Percentiles rank a stretch among this genome's conserved stretches.
phyloP scores from a whole-genome alignment of 257 asterid species.

The Nicotiana paniculata region DNA sequence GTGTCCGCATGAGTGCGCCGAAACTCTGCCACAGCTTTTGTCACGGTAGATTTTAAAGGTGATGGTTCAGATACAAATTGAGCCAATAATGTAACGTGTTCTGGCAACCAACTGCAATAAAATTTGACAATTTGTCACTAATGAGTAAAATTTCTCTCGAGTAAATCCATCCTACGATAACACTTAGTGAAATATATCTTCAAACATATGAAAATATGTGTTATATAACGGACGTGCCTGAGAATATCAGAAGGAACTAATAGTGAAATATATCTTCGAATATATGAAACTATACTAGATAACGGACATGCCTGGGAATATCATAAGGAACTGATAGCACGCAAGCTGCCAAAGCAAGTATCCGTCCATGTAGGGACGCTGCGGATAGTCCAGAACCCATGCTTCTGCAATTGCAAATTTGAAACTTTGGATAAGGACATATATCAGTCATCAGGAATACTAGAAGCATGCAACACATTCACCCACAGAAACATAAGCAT shows the following conservation, averaged over 20 bases:
- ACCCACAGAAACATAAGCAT: neutral
- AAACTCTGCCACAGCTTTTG: slow-evolving; percentile 96
- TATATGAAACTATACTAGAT: slow-evolving; percentile 10
- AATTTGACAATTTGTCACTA: neutral
- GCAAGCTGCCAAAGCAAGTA: slow-evolving; percentile 94
- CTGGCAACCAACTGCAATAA: slow-evolving; percentile 91
- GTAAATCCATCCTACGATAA: neutral
- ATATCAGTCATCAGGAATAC: neutral
- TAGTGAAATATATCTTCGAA: slow-evolving; percentile 14
- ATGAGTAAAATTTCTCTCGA: neutral
- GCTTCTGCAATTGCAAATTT: slow-evolving; percentile 46
- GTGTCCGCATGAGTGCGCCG: slow-evolving; percentile 99
- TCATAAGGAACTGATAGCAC: slow-evolving; percentile 93
- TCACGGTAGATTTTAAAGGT: slow-evolving; percentile 92
- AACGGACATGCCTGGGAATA: slow-evolving; percentile 75
- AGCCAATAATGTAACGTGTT: slow-evolving; percentile 81
- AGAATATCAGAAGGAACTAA: slow-evolving; percentile 94
- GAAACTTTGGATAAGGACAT: slow-evolving; percentile 17
- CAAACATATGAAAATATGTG: neutral
- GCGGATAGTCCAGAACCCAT: slow-evolving; percentile 45
- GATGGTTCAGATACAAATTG: slow-evolving; percentile 85
- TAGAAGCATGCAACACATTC: neutral
- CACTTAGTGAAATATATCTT: neutral
- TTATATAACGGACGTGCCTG: slow-evolving; percentile 33
- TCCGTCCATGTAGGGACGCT: slow-evolving; percentile 82